Conservation (phyloP, 768 basidiomycete species). For the Strobilomyces echinocephalus region DNA sequence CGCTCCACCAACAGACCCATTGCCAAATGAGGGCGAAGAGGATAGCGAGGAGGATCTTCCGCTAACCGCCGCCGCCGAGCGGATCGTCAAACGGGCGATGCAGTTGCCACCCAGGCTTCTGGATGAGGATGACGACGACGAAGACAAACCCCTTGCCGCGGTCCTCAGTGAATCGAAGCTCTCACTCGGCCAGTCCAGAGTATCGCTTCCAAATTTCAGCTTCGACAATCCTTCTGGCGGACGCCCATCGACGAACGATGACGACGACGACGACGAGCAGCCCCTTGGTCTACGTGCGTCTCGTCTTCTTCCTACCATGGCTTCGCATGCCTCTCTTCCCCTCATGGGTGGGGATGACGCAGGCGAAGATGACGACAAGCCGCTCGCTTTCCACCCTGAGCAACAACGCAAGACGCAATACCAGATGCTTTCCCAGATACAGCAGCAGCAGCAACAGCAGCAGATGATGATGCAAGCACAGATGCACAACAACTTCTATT, state of each 20-base stretch:
- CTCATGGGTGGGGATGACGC: conserved; percentile 36
- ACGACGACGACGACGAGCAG: conserved; percentile 62
- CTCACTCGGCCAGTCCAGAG: conserved; percentile 39
- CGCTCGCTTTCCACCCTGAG: conserved; percentile 70
- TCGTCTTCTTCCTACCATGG: conserved; percentile 29
- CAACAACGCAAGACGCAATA: conserved; percentile 70
- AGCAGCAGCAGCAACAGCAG: conserved; percentile 56
- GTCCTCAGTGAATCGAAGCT: conserved; percentile 47
- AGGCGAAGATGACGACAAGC: conserved; percentile 65
- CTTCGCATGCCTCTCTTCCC: conserved; percentile 25
- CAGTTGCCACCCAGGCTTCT: conserved; percentile 17
- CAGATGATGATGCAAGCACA: conserved; percentile 76
- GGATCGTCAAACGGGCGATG: conserved; percentile 46
- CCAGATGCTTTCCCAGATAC: conserved; percentile 38
- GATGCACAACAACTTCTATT: conserved; percentile 71
- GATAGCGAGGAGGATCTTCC: conserved; percentile 82
- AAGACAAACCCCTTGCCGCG: conserved; percentile 60
- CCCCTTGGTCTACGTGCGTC: conserved; percentile 71
- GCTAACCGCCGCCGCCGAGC: conserved; percentile 57
- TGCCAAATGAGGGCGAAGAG: conserved; percentile 20
- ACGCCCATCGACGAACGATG: conserved; percentile 27
- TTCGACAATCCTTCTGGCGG: conserved; percentile 32
- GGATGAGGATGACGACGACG: conserved; percentile 51
- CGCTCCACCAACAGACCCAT: not conserved
- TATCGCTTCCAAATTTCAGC: conserved; percentile 41